Base-by-base conservation (phyloP, 2,329 filamentous ascomycete species). In the Phyllosticta ampelicida region DNA sequence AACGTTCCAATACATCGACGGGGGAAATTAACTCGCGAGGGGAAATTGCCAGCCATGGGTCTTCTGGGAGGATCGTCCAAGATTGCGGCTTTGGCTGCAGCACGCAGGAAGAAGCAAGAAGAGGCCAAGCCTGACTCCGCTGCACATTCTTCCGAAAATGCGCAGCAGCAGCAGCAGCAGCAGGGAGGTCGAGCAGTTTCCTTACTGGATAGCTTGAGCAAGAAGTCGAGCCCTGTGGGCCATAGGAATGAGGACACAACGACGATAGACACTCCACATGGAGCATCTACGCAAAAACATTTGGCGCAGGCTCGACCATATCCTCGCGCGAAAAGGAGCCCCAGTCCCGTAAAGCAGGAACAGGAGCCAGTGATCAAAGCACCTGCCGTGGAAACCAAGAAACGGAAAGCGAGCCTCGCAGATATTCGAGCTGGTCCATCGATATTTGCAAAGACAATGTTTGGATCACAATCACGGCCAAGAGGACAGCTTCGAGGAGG, bases 21-120 rank as follows among this genome's bases (percentile, higher is more conserved):
- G 63, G 81, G 86, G 44, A 70, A 77, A 16, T 78, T 86, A 16
- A 80, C 91, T 44, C 73, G 87, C 54, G 78, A 85, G 48, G 82
- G 79, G 71, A 60, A 80, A 36, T 74, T 74, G 62, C 84, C 80
- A 56, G 76, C 75, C 53, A 81, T 85, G 18, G 86, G 90, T 1
- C 77, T 99, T 0, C 73, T 96, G 2, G 95, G 94, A 28, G 95
- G 94, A 30, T 81, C 84, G 9, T 80, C 72, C 2, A 99, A 99
- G 67, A 77, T 99, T 51, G 92, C 95, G 65, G 90, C 90, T 53
- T 77, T 99, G 49, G 91, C 92, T 55, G 90, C 90, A 30, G 87
- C 89, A 56, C 81, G 90, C 26, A 91, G 90, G 70, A 91, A 89
- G 73, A 95, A 90, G 71, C 85, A 84, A 13, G 85, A 84, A 28